Conservation (phyloP, 2,329 filamentous ascomycete species). For the Clathrospora elynae region DNA sequence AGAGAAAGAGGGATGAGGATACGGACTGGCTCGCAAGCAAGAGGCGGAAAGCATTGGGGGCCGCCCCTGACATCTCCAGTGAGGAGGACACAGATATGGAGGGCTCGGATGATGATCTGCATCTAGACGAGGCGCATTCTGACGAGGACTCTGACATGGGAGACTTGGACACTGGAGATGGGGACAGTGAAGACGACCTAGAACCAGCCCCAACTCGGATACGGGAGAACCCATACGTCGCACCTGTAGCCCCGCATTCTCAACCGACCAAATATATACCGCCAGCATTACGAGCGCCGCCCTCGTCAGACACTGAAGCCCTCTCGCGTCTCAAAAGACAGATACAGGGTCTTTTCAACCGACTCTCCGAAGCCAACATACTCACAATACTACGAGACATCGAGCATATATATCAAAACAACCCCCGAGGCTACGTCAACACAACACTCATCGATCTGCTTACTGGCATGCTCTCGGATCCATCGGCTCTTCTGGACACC, state of each 20-base stretch:
- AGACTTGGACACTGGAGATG: slow-evolving; percentile 39
- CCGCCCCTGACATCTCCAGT: slow-evolving; percentile 21
- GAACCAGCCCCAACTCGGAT: slow-evolving; percentile 48
- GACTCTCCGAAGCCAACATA: slow-evolving; percentile 88
- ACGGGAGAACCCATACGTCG: slow-evolving; percentile 87
- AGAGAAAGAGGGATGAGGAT: slow-evolving; percentile 64
- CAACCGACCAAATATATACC: slow-evolving; percentile 78
- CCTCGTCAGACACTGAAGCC: slow-evolving; percentile 68
- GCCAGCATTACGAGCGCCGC: slow-evolving; percentile 73
- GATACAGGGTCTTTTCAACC: slow-evolving; percentile 86
- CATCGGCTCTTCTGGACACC: slow-evolving; percentile 79
- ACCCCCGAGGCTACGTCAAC: slow-evolving; percentile 88
- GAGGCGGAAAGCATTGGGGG: slow-evolving; percentile 56
- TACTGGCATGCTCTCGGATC: slow-evolving; percentile 77
- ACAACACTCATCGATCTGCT: slow-evolving; percentile 77
- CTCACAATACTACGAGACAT: slow-evolving; percentile 81
- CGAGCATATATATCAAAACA: slow-evolving; percentile 79
- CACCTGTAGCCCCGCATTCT: slow-evolving; percentile 61
- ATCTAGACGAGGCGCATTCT: slow-evolving; percentile 22
- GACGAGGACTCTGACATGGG: slow-evolving; percentile 27
- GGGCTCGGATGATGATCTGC: slow-evolving; percentile 40
- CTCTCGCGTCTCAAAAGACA: slow-evolving; percentile 74
- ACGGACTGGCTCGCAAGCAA: slow-evolving; percentile 65
- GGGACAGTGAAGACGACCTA: slow-evolving; percentile 30
- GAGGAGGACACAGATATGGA: slow-evolving; percentile 36